Evolutionary conservation across 1,284 basidiomycete species (phyloP).

Genomic region (Heterobasidion annosum): DNA sequence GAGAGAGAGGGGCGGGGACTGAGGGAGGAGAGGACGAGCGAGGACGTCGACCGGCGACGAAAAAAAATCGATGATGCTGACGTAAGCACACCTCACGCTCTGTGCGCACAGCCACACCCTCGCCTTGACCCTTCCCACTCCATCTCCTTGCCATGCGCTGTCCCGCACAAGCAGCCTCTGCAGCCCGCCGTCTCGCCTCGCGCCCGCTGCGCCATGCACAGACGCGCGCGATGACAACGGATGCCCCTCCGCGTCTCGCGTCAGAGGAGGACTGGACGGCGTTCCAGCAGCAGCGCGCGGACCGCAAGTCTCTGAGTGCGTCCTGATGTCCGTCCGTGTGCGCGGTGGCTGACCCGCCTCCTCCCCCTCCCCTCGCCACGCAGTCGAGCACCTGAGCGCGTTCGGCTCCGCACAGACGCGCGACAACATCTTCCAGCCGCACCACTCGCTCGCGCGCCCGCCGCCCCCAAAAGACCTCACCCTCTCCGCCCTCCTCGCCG

Average conservation of each 20-base stretch:
- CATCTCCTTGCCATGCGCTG: slow-evolving; percentile 14
- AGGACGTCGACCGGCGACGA: slow-evolving; percentile 15
- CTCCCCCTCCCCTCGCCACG: not conserved
- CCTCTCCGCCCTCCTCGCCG: slow-evolving; percentile 84
- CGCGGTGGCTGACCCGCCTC: not conserved
- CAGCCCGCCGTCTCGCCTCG: not conserved
- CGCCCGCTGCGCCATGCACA: slow-evolving; percentile 12
- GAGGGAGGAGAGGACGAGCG: slow-evolving; percentile 18
- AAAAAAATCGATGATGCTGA: slow-evolving; percentile 32
- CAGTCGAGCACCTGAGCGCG: slow-evolving; percentile 59
- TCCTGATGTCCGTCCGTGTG: not conserved
- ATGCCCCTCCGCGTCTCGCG: slow-evolving; percentile 27
- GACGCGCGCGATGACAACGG: slow-evolving; percentile 7
- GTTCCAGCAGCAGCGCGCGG: slow-evolving; percentile 49
- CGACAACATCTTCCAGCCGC: slow-evolving; percentile 65
- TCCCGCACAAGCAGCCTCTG: slow-evolving; percentile 17
- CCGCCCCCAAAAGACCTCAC: slow-evolving; percentile 57
- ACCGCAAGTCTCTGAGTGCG: slow-evolving; percentile 32
- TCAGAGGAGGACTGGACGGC: slow-evolving; percentile 54
- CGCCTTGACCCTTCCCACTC: not conserved
- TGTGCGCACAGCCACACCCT: slow-evolving; percentile 3
- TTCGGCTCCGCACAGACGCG: slow-evolving; percentile 76
- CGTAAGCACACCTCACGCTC: slow-evolving; percentile 8
- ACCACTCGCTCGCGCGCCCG: slow-evolving; percentile 65
- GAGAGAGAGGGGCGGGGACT: slow-evolving; percentile 17